Percentiles rank a stretch among this genome's conserved stretches.
phyloP scores from a whole-genome alignment of 352 stramenopile species.

The Peronospora tabacina region DNA sequence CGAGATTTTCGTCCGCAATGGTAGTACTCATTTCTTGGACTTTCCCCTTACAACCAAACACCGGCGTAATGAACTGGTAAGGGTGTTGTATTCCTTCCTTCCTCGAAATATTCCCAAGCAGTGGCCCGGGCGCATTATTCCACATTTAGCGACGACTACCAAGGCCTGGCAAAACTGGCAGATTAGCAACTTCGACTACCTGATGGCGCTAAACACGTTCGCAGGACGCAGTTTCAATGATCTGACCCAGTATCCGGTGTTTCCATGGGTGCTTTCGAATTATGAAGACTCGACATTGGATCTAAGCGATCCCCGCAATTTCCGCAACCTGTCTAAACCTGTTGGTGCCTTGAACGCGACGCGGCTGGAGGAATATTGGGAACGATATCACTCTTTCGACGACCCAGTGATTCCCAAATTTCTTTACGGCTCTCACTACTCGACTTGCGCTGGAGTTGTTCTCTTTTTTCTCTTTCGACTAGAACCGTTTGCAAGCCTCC shows the following conservation, averaged over 20 bases:
- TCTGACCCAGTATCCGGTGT: constrained; percentile 95
- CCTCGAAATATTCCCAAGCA: constrained; percentile 65
- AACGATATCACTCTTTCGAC: constrained; percentile 91
- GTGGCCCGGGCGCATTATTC: constrained; percentile 52
- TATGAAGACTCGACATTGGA: constrained; percentile 70
- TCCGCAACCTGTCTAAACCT: constrained; percentile 96
- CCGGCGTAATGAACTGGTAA: constrained; percentile 69
- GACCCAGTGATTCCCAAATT: constrained; percentile 87
- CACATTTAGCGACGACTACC: constrained; percentile 42
- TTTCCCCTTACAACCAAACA: constrained; percentile 60
- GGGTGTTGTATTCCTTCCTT: constrained; percentile 71
- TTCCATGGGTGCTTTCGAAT: constrained; percentile 84
- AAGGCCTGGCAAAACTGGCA: constrained; percentile 77
- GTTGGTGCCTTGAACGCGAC: constrained; percentile 94
- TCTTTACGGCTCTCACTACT: constrained; percentile 93
- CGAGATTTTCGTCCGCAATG: constrained; percentile 76
- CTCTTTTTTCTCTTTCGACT: constrained; percentile 97
- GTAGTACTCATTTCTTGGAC: constrained; percentile 74
- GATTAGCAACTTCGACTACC: constrained; percentile 93
- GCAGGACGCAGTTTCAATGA: constrained; percentile 88
- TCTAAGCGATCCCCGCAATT: constrained; percentile 85
- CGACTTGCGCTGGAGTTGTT: constrained; percentile 93
- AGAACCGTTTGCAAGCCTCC: constrained; percentile 96
- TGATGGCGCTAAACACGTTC: constrained; percentile 92
- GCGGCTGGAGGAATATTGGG: constrained; percentile 91